Evolutionary conservation across 257 asterid species (phyloP), one percentile per base, ranked within the genome.

Genomic region (Orobanche coerulescens): DNA sequence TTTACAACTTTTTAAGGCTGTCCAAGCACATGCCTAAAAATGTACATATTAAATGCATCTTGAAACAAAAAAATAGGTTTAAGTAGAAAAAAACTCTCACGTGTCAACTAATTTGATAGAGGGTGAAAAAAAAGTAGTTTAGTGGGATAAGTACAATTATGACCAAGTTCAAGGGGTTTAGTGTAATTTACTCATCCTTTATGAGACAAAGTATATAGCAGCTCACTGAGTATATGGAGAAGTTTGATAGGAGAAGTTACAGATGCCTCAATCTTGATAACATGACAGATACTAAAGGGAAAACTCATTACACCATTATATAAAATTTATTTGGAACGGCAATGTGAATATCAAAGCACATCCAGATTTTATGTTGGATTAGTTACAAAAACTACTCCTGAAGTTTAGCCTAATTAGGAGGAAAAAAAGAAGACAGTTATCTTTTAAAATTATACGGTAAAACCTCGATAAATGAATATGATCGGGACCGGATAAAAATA

Each of bases 1-100:
- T n/a, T 55, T 65, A 30, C 13, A 63, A 23, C 44, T 57, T 60
- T 67, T 51, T 26, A 54, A 58, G 19, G 42, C 30, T 58, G 44
- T 33, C 31, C 11, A 36, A 7, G 66, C 19, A 49, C 54, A 37
- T 15, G 34, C 67, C 43, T 22, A 48, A 15, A 50, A 6, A 6
- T 26, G 39, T 16, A 22, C 49, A 8, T 9, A 49, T n/a, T n/a
- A n/a, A n/a, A n/a, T n/a, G n/a, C n/a, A n/a, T n/a, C n/a, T n/a
- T n/a, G n/a, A n/a, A n/a, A n/a, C n/a, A n/a, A n/a, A n/a, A n/a
- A n/a, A n/a, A n/a, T n/a, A n/a, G n/a, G n/a, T n/a, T n/a, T n/a
- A n/a, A n/a, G n/a, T n/a, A n/a, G n/a, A n/a, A n/a, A n/a, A n/a
- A n/a, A n/a, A n/a, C n/a, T n/a, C n/a, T n/a, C n/a, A n/a, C n/a